Evolutionary conservation across 2,329 filamentous ascomycete genomes (phyloP), one percentile per base, ranked within the genome.

Genomic region (Didymella lethalis): DNA sequence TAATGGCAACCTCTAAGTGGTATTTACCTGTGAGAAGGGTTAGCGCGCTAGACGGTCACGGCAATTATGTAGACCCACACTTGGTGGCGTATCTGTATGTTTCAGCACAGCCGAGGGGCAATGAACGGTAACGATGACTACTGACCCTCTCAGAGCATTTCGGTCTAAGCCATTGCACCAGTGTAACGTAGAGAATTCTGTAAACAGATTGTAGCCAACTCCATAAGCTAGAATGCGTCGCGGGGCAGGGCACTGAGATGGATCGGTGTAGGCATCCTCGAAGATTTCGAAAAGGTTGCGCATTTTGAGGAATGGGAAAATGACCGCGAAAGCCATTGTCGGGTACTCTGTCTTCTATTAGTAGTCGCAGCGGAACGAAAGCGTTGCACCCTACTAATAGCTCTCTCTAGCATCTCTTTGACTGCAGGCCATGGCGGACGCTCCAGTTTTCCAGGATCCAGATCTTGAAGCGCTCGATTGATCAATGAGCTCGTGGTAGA

Each of bases 1-100:
- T 70, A 52, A 78, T 64, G 7, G 69, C 69, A 29, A 71, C 75
- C 60, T 83, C 80, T 18, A 84, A 66, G 48, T 84, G 84, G 16
- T 71, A 64, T 29, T 74, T 77, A 61, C 81, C 57, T 60, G 14
- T 5, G 7, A n/a, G 2, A 1, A 45, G 14, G 14, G n/a, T 60
- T 43, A 60, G 52, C 29, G 25, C 12, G 38, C 12, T 16, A 20
- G 16, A 18, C 6, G 16, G 8, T 26, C 20, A 20, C 14, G 38
- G 3, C 11, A 20, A 3, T 11, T 3, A 7, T 14, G 11, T 10
- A 23, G 4, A 52, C 57, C 2, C 36, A 52, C 57, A 55, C 48
- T 52, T 51, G 8, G 26, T 52, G 32, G 57, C 51, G n/a, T 60
- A 55, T 26, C 57, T 60, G 14, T 3, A 8, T 5, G 10, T 48